These are phyloP conservation scores for Solanum chiquidenum DNA, from an alignment of 257 asterid species.

Conservation along the genomic window DNA sequence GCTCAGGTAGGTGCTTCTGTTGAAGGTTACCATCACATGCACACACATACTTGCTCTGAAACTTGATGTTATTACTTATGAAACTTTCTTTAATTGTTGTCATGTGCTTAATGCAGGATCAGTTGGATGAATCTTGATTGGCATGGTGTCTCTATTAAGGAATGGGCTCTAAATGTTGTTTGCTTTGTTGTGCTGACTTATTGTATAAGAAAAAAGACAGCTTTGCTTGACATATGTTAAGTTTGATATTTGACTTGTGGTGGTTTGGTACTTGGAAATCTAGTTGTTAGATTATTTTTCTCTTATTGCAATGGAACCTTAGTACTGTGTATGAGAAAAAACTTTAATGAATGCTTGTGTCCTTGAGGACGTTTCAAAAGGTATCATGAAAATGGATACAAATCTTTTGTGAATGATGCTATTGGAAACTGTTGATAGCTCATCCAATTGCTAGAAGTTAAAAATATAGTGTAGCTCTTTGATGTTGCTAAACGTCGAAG, in stretches of 20 bases:
- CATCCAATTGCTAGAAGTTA: not conserved
- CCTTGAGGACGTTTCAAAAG: not conserved
- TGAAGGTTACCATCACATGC: not conserved
- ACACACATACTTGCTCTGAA: not conserved
- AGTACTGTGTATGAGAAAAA: not conserved
- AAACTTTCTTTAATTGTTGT: not conserved
- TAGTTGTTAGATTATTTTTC: not conserved
- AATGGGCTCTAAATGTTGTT: constrained; percentile 32
- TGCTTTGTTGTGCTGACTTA: constrained; percentile 1
- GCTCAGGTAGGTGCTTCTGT: constrained; percentile 23
- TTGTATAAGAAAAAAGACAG: not conserved
- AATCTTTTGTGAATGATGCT: not conserved
- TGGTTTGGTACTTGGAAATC: not conserved
- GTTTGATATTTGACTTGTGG: not conserved
- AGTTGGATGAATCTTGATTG: constrained; percentile 35
- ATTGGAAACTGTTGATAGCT: not conserved
- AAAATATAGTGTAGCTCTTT: not conserved
- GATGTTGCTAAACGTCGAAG: not conserved
- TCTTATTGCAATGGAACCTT: not conserved
- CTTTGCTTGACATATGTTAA: not conserved
- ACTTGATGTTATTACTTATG: not conserved
- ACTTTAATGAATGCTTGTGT: not conserved
- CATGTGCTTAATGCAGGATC: constrained; percentile 23
- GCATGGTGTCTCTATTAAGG: constrained; percentile 13
- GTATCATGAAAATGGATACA: not conserved